Evolutionary conservation across 805 yeast species (phyloP).

Genomic region (Hanseniaspora singularis): DNA sequence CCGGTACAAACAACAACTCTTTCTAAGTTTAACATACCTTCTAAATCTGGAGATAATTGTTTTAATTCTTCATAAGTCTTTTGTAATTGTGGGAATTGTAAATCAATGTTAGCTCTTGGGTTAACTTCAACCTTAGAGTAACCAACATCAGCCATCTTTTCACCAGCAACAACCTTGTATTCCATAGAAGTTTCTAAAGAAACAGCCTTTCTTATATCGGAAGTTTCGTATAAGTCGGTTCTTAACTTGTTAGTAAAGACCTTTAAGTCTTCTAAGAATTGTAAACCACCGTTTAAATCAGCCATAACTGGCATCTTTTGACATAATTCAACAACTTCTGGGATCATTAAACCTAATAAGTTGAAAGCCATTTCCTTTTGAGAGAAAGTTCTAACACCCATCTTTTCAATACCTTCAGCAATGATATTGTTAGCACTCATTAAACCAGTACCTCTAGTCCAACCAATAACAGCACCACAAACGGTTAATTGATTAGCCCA

Average conservation of each 20-base stretch:
- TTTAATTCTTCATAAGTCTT: slow-evolving; percentile 66
- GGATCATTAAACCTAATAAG: slow-evolving; percentile 83
- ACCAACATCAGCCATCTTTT: slow-evolving; percentile 65
- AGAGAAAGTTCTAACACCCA: slow-evolving; percentile 95
- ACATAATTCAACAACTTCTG: slow-evolving; percentile 71
- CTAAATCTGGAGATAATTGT: slow-evolving; percentile 57
- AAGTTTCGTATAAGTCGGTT: slow-evolving; percentile 54
- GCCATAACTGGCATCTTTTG: slow-evolving; percentile 95
- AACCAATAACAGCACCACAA: slow-evolving; percentile 97
- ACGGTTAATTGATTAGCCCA: slow-evolving; percentile 91
- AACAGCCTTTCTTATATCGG: slow-evolving; percentile 91
- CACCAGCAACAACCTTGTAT: slow-evolving; percentile 70
- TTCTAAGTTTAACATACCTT: slow-evolving; percentile 86
- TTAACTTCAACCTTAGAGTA: slow-evolving; percentile 64
- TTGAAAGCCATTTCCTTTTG: slow-evolving; percentile 99
- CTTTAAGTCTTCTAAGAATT: slow-evolving; percentile 81
- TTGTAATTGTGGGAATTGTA: slow-evolving; percentile 73
- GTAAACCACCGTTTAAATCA: slow-evolving; percentile 97
- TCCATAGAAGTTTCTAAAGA: slow-evolving; percentile 87
- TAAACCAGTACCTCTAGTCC: slow-evolving; percentile 99
- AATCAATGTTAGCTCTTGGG: slow-evolving; percentile 91
- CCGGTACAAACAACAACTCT: slow-evolving; percentile 92
- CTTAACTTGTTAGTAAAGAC: slow-evolving; percentile 74
- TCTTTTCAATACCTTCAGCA: slow-evolving; percentile 91
- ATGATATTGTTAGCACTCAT: slow-evolving; percentile 95